Percentiles rank a stretch among this genome's conserved stretches.
Conservation (phyloP, 148 eudicot species). For the Chenopodium berlandieri region DNA sequence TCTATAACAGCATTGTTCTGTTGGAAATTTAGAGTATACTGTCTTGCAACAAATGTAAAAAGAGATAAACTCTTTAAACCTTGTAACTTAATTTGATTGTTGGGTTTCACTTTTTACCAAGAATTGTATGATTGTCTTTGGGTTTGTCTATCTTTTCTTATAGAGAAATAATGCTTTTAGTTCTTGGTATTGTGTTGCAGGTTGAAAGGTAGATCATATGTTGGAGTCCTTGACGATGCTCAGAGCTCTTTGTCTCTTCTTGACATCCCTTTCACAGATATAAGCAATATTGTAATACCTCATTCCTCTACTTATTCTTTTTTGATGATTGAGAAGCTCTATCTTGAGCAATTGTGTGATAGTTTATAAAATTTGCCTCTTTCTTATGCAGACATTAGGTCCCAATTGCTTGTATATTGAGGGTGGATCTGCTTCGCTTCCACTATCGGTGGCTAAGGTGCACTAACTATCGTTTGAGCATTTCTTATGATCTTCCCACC, state of each 20-base stretch:
- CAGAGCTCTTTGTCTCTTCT: constrained; percentile 49
- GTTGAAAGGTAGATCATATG: constrained; percentile 81
- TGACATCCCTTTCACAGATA: constrained; percentile 84
- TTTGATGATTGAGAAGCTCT: not conserved
- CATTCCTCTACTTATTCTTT: not conserved
- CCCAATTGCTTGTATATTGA: constrained; percentile 56
- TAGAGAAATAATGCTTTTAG: constrained; percentile 5
- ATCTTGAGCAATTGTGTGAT: constrained; percentile 5
- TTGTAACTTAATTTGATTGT: not conserved
- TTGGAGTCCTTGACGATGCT: constrained; percentile 69
- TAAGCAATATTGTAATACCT: constrained; percentile 63
- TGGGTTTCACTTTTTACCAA: not conserved
- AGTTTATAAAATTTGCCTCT: constrained; percentile 15
- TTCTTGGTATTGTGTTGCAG: constrained; percentile 43
- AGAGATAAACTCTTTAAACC: not conserved
- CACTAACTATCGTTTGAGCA: not conserved
- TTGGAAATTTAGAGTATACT: not conserved
- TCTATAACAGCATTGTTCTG: not conserved
- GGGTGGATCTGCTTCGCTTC: constrained; percentile 82
- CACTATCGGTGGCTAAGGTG: constrained; percentile 90
- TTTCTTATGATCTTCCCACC: not conserved
- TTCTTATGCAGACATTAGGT: constrained; percentile 52
- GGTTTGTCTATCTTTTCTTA: not conserved
- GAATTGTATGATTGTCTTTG: not conserved
- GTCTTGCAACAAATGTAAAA: not conserved